Evolutionary conservation across 2,329 filamentous ascomycete genomes (phyloP).

Genomic region (Aspergillus carbonarius): DNA sequence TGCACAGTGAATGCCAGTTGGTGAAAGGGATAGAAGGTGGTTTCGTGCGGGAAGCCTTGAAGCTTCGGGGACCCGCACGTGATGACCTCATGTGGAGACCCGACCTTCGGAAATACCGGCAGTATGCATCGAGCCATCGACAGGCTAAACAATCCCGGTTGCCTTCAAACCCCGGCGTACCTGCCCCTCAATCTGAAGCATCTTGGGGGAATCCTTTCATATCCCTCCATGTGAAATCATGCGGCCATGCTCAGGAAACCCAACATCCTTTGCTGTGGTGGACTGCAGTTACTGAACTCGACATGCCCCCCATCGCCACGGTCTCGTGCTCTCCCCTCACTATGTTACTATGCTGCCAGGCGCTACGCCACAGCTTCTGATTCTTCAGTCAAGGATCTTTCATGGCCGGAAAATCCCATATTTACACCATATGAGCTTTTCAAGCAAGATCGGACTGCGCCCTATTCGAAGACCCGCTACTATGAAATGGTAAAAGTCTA

Average conservation of each 20-base stretch:
- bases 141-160: neutral
- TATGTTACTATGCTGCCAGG: conserved; percentile 20
- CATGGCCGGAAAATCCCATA: conserved; percentile 45
- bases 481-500: conserved; percentile 94
- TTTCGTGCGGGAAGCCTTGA: neutral
- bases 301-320: conserved; percentile 25
- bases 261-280: conserved; percentile 38
- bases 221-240: conserved; percentile 31
- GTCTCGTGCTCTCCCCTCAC: conserved; percentile 23
- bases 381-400: conserved; percentile 30
- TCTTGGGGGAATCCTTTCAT: neutral
- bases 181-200: neutral
- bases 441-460: conserved; percentile 57
- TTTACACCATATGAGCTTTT: conserved; percentile 89
- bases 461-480: conserved; percentile 81
- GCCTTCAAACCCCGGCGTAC: neutral
- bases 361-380: conserved; percentile 36
- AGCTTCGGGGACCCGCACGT: neutral
- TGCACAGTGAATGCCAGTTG: neutral
- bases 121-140: neutral
- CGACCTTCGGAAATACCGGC: neutral
- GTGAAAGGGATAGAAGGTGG: neutral
- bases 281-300: conserved; percentile 36
- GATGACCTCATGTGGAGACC: neutral
- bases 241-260: conserved; percentile 51